Evolutionary conservation across 805 yeast species (phyloP).

Genomic region (Wickerhamomyces silvicola): DNA sequence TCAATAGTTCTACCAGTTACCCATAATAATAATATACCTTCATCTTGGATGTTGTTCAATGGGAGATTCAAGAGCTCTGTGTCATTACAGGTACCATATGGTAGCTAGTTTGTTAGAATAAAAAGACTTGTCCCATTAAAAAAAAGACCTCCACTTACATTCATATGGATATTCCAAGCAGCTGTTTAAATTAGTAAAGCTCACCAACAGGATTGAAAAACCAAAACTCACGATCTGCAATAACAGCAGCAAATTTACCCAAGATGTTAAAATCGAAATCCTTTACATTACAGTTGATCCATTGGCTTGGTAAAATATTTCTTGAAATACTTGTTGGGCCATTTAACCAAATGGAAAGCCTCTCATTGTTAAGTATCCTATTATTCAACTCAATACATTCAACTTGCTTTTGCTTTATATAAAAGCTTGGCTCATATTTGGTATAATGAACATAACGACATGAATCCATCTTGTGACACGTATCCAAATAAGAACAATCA

Average conservation of each 20-base stretch:
- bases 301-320: slow-evolving; percentile 53
- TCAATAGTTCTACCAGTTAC: slow-evolving; percentile 94
- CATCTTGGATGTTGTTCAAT: slow-evolving; percentile 65
- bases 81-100: slow-evolving; percentile 74
- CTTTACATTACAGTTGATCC: slow-evolving; percentile 83
- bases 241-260: slow-evolving; percentile 77
- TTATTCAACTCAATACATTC: slow-evolving; percentile 19
- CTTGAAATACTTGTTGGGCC: slow-evolving; percentile 29
- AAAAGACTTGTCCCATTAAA: too few relatives aligned
- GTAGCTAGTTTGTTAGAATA: slow-evolving; percentile 34
- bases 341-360: slow-evolving; percentile 27
- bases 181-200: slow-evolving; percentile 23
- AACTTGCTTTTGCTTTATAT: slow-evolving; percentile 16
- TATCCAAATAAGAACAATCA: slow-evolving; percentile 90
- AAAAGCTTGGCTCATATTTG: slow-evolving; percentile 31
- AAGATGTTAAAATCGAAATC: slow-evolving; percentile 60
- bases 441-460: slow-evolving; percentile 82
- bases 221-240: slow-evolving; percentile 58
- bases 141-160: slow-evolving; percentile 27
- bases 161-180: slow-evolving; percentile 96
- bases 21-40: slow-evolving; percentile 83
- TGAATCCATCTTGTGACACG: slow-evolving; percentile 78
- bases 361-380: slow-evolving; percentile 15
- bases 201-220: neutral
- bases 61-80: slow-evolving; percentile 63